Percentiles rank a stretch among this genome's conserved stretches.
Conservation (phyloP, 305 asterid species). For the Fraxinus albicans region DNA sequence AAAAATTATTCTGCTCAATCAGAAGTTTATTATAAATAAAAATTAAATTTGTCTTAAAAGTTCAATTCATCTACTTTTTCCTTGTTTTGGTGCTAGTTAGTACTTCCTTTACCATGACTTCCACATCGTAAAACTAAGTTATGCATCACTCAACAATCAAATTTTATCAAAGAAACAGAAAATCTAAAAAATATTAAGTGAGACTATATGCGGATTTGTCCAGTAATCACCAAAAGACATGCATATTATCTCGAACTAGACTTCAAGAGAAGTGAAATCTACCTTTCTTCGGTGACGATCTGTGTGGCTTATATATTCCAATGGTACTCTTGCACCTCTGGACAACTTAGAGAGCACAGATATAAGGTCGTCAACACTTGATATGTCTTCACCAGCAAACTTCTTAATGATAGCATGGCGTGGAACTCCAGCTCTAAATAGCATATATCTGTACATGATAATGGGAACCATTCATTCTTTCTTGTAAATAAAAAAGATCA, state of each 20-base stretch:
- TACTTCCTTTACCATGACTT: neutral
- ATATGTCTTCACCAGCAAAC: constrained; percentile 92
- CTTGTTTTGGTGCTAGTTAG: neutral
- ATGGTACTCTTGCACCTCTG: constrained; percentile 92
- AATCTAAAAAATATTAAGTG: neutral
- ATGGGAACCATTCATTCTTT: constrained; percentile 19
- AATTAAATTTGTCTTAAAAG: neutral
- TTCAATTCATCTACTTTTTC: neutral
- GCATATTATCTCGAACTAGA: constrained; percentile 20
- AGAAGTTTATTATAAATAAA: neutral
- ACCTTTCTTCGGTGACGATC: constrained; percentile 99
- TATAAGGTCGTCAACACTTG: constrained; percentile 76
- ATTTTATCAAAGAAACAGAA: neutral
- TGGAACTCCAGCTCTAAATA: constrained; percentile 94
- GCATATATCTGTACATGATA: constrained; percentile 40
- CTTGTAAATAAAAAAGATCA: constrained; percentile 6
- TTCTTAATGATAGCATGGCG: constrained; percentile 95
- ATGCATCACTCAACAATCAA: neutral
- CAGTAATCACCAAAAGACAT: neutral
- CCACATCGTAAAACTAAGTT: neutral
- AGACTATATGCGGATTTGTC: neutral
- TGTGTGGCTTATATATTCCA: constrained; percentile 78
- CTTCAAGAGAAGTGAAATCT: constrained; percentile 22
- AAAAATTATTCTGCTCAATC: neutral
- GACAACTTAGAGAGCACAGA: constrained; percentile 77